Base-by-base conservation (phyloP, 441 rosid species). In the Erodium texanum region DNA sequence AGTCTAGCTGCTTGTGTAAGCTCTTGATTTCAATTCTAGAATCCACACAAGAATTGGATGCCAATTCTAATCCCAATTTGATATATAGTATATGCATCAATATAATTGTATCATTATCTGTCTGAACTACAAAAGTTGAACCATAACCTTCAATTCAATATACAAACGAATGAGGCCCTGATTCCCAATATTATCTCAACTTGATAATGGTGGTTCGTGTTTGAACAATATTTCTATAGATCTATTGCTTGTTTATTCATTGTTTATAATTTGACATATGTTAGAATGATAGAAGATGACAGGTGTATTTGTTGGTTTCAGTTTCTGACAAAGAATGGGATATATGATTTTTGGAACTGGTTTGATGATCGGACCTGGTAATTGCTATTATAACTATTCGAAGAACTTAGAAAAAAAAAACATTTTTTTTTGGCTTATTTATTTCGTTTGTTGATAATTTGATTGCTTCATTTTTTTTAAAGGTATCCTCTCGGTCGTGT, bases 401-500 rank as follows among this genome's bases (percentile, higher is more conserved):
- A 59, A n/a, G 29, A 59, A 20, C 18, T 59, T 11, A 22, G 29
- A 19, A 22, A 24, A 10, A 1, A 18, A 59, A n/a, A n/a, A n/a
- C n/a, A n/a, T n/a, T 59, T 59, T 24, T 59, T 59, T 36, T 27
- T 27, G 29, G 63, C n/a, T 3, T 59, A 59, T 10, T 23, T 59
- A 9, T 59, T 23, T 27, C 15, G 15, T 23, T 8, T 22, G 29
- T 3, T 59, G 12, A 7, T 59, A 10, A 59, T 22, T 29, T 2
- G 29, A 59, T 59, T 68, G 45, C 43, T 72, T 56, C 15, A 64
- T 61, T 45, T 68, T 68, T 62, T 64, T 70, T 64, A 62, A 59
- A 92, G 99, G 98, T 92, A 92, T 80, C 99, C 99, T 69, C 99
- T 95, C 64, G 98, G 99, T 27, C 95, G 99, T 75, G 99, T 95